Evolutionary conservation across 139 green algal species (phyloP).

Genomic region (Picochlorum sp.): DNA sequence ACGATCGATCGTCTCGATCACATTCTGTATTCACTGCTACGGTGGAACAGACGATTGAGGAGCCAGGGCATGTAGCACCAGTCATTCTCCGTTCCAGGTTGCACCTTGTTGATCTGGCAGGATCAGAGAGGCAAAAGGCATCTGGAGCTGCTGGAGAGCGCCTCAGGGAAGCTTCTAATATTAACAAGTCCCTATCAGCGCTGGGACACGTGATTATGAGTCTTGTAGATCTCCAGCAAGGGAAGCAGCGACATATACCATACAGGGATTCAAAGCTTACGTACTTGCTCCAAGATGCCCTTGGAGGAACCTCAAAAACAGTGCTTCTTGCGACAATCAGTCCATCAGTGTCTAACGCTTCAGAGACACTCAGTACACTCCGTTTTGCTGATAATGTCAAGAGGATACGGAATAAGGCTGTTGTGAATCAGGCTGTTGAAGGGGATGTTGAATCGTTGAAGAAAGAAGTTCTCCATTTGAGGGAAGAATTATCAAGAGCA

Average conservation of each 20-base stretch:
- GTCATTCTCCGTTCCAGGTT: slow-evolving; percentile 45
- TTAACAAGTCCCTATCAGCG: slow-evolving; percentile 88
- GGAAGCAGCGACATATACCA: slow-evolving; percentile 65
- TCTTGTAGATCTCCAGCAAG: slow-evolving; percentile 63
- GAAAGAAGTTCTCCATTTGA: slow-evolving; percentile 47
- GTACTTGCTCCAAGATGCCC: slow-evolving; percentile 90
- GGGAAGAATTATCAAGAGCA: slow-evolving; percentile 28
- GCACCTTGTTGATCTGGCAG: slow-evolving; percentile 94
- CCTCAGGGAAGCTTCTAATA: slow-evolving; percentile 84
- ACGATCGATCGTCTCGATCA: slow-evolving; percentile 72
- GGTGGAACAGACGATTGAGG: slow-evolving; percentile 38
- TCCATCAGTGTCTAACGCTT: slow-evolving; percentile 39
- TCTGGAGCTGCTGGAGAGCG: slow-evolving; percentile 68
- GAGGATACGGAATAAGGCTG: slow-evolving; percentile 79
- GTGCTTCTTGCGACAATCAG: slow-evolving; percentile 87
- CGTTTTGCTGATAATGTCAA: slow-evolving; percentile 83
- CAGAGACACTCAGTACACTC: slow-evolving; percentile 85
- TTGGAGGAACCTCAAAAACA: slow-evolving; percentile 91
- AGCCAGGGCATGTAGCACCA: slow-evolving; percentile 42
- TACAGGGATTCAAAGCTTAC: slow-evolving; percentile 96
- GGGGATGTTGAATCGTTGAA: slow-evolving; percentile 49
- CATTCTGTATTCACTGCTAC: slow-evolving; percentile 84
- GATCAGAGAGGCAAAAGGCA: slow-evolving; percentile 76
- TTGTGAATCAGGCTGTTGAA: slow-evolving; percentile 56
- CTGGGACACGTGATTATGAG: slow-evolving; percentile 81